Evolutionary conservation across 805 yeast species (phyloP).

Genomic region (Candida ponderosae): DNA sequence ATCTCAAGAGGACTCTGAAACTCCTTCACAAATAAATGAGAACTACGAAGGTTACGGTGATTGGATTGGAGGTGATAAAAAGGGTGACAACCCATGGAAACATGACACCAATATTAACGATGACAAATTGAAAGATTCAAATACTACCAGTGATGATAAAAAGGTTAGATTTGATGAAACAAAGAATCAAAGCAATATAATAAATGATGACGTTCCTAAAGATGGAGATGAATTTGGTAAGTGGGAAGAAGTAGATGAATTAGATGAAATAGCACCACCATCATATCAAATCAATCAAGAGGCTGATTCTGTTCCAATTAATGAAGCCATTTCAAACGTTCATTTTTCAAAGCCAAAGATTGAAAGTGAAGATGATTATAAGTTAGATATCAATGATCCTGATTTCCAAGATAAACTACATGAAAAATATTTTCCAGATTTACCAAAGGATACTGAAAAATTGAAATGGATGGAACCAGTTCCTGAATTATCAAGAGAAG

Average conservation of each 20-base stretch:
- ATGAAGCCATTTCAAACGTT: slow-evolving; percentile 36
- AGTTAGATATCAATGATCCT: slow-evolving; percentile 65
- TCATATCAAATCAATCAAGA: slow-evolving; percentile 39
- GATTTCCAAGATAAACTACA: slow-evolving; percentile 72
- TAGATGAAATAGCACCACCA: slow-evolving; percentile 45
- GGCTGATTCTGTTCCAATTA: slow-evolving; percentile 34
- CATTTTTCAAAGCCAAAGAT: slow-evolving; percentile 58
- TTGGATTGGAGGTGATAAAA: slow-evolving; percentile 22
- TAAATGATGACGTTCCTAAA: slow-evolving; percentile 20
- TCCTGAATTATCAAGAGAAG: slow-evolving; percentile 28
- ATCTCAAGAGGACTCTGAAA: slow-evolving; percentile 33
- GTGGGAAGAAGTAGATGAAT: slow-evolving; percentile 41
- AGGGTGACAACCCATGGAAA: slow-evolving; percentile 13
- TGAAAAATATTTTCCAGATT: slow-evolving; percentile 80
- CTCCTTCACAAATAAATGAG: slow-evolving; percentile 7
- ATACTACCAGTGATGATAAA: slow-evolving; percentile 1
- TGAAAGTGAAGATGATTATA: slow-evolving; percentile 22
- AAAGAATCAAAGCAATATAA: slow-evolving; percentile 24
- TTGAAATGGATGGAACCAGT: slow-evolving; percentile 89
- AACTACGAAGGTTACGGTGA: slow-evolving; percentile 19
- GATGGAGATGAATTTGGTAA: slow-evolving; percentile 25
- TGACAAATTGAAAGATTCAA: slow-evolving; percentile 7
- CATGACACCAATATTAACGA: slow-evolving; percentile 2
- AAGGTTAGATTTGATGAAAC: slow-evolving; percentile 2
- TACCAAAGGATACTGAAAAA: slow-evolving; percentile 75